phyloP scores from a whole-genome alignment of 2,329 filamentous ascomycete genomes.

The Moelleriella libera region DNA sequence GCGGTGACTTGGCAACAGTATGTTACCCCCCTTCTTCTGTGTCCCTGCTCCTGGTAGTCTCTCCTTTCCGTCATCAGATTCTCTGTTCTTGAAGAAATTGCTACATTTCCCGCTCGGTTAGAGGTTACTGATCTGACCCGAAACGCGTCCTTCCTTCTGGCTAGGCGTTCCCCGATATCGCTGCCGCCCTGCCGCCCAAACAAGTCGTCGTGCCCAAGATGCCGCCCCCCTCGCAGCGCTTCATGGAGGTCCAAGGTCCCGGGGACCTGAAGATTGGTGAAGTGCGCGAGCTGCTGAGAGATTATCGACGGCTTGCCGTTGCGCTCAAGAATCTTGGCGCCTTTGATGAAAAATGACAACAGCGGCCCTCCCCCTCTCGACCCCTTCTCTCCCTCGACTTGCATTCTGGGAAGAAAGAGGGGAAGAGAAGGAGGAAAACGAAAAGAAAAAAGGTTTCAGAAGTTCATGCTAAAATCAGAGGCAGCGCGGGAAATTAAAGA shows the following conservation, averaged over 20 bases:
- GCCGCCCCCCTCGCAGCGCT: conserved; percentile 54
- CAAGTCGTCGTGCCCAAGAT: conserved; percentile 32
- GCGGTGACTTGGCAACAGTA: conserved; percentile 44
- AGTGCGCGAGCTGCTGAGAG: conserved; percentile 54
- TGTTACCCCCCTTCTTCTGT: conserved; percentile 10
- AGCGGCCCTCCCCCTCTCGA: too few relatives aligned
- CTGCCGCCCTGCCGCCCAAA: conserved; percentile 38
- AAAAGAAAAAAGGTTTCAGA: too few relatives aligned
- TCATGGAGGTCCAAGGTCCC: conserved; percentile 57
- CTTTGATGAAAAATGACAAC: conserved; percentile 30
- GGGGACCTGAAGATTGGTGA: conserved; percentile 61
- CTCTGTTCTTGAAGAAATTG: background rate
- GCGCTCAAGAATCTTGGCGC: conserved; percentile 49
- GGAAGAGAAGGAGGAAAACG: too few relatives aligned
- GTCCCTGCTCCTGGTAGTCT: background rate
- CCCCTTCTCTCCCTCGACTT: too few relatives aligned
- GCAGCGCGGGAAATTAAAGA: too few relatives aligned
- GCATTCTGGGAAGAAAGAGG: too few relatives aligned
- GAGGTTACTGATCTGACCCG: background rate
- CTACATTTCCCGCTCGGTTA: background rate
- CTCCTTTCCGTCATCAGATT: background rate
- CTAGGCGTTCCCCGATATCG: conserved; percentile 48
- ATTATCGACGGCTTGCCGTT: conserved; percentile 59
- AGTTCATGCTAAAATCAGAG: too few relatives aligned
- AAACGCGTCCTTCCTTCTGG: background rate